These are phyloP conservation scores for Beta lomatogona DNA, from an alignment of 179 eudicot species.

Conservation along the genomic window DNA sequence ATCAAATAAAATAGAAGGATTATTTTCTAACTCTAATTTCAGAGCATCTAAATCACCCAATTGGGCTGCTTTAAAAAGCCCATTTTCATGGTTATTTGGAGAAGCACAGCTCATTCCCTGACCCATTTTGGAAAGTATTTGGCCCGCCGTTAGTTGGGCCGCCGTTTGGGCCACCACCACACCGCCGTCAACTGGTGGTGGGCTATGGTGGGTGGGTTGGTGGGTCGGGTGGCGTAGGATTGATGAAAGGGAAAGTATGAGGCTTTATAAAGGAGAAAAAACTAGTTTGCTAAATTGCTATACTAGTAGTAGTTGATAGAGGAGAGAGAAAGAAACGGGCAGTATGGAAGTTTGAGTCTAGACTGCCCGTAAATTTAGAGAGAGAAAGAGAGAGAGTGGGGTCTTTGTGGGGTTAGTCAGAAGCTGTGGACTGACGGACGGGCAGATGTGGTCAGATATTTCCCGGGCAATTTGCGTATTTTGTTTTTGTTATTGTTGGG, in stretches of 20 bases:
- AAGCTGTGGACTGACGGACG: neutral
- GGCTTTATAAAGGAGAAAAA: neutral
- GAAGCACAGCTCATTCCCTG: conserved; percentile 71
- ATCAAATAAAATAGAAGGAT: conserved; percentile 44
- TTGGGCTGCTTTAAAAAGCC: conserved; percentile 53
- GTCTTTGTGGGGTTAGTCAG: conserved; percentile 18
- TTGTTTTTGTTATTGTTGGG: neutral
- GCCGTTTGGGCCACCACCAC: conserved; percentile 3
- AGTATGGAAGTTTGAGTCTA: conserved; percentile 23
- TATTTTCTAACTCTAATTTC: conserved; percentile 36
- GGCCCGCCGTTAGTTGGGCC: neutral
- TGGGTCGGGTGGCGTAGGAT: conserved; percentile 27
- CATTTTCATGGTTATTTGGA: conserved; percentile 41
- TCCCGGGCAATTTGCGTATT: conserved; percentile 26
- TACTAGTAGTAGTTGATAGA: neutral
- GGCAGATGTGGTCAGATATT: conserved; percentile 36
- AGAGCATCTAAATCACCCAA: conserved; percentile 57
- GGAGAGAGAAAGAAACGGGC: conserved; percentile 21
- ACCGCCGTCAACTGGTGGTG: conserved; percentile 28
- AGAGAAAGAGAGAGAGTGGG: conserved; percentile 13
- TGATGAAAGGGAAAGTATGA: conserved; percentile 13
- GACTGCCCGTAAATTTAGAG: conserved; percentile 31
- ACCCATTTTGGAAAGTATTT: conserved; percentile 51
- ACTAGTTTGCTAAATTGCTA: neutral
- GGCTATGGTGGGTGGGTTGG: conserved; percentile 11